phyloP scores from a whole-genome alignment of 2,329 filamentous ascomycete genomes.

The Atkinsonella texensis region DNA sequence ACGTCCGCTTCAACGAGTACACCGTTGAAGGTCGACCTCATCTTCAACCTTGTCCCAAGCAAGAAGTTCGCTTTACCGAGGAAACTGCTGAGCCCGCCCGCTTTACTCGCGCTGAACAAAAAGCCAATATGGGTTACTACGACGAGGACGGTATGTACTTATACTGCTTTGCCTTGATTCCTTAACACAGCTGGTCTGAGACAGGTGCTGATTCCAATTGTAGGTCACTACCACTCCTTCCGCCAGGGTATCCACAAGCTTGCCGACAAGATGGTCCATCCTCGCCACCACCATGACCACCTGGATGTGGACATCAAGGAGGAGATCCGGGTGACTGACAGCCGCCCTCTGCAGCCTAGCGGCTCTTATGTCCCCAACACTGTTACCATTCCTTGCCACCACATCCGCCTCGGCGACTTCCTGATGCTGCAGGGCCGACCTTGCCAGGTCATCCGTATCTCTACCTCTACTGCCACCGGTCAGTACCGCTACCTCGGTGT shows the following conservation, averaged over 20 bases:
- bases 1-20: conserved; percentile 20
- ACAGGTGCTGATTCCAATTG: conserved; percentile 3
- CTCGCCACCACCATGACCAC: conserved; percentile 33
- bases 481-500: conserved; percentile 99
- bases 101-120: conserved; percentile 27
- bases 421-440: conserved; percentile 97
- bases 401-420: conserved; percentile 98
- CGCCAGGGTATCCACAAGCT: conserved; percentile 44
- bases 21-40: conserved; percentile 23
- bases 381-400: conserved; percentile 97
- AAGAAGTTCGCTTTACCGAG: conserved; percentile 49
- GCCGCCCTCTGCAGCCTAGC: conserved; percentile 17
- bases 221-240: conserved; percentile 49
- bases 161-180: not conserved
- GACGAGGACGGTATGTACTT: conserved; percentile 46
- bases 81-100: conserved; percentile 51
- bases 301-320: conserved; percentile 33
- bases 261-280: conserved; percentile 41
- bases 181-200: not conserved
- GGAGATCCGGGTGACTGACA: conserved; percentile 13
- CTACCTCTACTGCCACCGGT: conserved; percentile 90
- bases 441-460: conserved; percentile 99
- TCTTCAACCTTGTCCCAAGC: conserved; percentile 35
- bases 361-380: conserved; percentile 53
- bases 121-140: conserved; percentile 54